Conservation (phyloP, 768 basidiomycete genomes). For the Astraeus odoratus region DNA sequence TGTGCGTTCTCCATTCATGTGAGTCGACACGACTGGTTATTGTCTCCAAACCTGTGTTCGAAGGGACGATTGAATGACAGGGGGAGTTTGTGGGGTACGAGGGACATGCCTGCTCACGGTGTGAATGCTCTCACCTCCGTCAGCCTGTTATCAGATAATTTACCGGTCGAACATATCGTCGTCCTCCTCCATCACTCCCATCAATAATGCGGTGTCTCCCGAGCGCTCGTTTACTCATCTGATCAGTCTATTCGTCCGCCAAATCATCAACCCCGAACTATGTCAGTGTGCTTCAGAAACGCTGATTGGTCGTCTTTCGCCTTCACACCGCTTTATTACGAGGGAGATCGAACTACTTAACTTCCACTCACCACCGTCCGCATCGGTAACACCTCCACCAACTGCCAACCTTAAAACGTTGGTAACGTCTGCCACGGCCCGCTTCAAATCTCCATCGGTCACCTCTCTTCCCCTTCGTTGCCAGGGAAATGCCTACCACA, state of each 20-base stretch:
- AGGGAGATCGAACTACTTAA: background rate
- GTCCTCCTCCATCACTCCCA: slow-evolving; percentile 4
- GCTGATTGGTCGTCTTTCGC: background rate
- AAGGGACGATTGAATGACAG: too few species aligned
- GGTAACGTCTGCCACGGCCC: too few species aligned
- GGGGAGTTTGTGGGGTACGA: too few species aligned
- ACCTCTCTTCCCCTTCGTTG: too few species aligned
- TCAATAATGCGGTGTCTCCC: slow-evolving; percentile 15
- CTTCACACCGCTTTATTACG: background rate
- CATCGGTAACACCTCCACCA: background rate
- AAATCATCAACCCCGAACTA: background rate
- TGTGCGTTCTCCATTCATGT: too few species aligned
- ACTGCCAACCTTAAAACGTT: background rate
- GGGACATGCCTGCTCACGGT: too few species aligned
- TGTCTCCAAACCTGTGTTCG: too few species aligned
- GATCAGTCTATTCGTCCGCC: background rate
- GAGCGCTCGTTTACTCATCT: slow-evolving; percentile 7
- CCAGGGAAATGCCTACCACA: background rate
- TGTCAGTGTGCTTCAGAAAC: background rate
- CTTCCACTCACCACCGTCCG: background rate
- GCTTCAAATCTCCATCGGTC: too few species aligned
- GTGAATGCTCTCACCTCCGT: too few species aligned
- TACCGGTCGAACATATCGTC: background rate
- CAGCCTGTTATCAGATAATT: background rate
- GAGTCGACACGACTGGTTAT: too few species aligned